These are phyloP conservation scores for Carex parvula DNA, from an alignment of 176 grass and related monocot genomes.

Conservation along the genomic window DNA sequence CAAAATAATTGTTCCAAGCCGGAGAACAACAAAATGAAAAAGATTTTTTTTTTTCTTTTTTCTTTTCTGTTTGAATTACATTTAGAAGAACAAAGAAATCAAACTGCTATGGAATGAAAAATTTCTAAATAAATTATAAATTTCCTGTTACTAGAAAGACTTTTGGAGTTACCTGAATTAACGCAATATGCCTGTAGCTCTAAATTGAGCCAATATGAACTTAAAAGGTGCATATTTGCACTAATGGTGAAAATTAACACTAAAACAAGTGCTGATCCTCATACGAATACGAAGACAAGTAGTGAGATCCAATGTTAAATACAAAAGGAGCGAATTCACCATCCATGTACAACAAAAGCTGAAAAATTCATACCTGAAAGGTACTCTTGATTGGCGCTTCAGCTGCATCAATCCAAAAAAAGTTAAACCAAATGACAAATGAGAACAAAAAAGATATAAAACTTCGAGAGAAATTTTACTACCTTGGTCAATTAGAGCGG, in stretches of 20 bases:
- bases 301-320: conserved; percentile 2
- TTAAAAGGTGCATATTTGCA: background rate
- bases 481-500: conserved; percentile 24
- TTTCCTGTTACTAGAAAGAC: background rate
- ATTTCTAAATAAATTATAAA: background rate
- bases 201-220: background rate
- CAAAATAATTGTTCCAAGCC: background rate
- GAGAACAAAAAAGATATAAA: background rate
- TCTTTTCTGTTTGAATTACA: background rate
- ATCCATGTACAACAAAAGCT: conserved; percentile 1
- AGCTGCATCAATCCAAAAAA: conserved; percentile 10
- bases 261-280: background rate
- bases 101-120: background rate
- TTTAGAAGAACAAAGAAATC: background rate
- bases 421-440: background rate
- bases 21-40: background rate
- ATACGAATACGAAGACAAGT: background rate
- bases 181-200: background rate
- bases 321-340: background rate
- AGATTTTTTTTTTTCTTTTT: background rate
- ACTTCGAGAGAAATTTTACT: background rate
- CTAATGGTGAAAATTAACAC: background rate
- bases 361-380: conserved; percentile 20
- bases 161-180: background rate
- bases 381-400: conserved; percentile 1